Conservation (phyloP, 2,329 filamentous ascomycete species). For the Ilyonectria destructans region DNA sequence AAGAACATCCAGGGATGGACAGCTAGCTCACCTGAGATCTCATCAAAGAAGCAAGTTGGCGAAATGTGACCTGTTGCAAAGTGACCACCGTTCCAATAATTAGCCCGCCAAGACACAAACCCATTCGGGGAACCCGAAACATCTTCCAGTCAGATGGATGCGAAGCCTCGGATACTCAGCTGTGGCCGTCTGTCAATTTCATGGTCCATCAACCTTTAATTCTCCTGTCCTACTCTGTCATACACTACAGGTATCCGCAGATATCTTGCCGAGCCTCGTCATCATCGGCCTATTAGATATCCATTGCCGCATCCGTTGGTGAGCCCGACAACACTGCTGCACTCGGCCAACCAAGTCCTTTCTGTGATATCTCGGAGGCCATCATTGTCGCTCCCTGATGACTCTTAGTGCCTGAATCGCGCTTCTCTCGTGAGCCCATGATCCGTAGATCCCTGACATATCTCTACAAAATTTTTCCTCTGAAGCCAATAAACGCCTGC, state of each 20-base stretch:
- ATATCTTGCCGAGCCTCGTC: not conserved
- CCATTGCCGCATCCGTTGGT: not conserved
- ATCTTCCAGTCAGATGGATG: not conserved
- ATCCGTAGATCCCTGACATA: constrained; percentile 23
- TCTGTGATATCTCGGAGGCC: not conserved
- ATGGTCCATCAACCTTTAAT: not conserved
- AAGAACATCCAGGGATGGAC: not conserved
- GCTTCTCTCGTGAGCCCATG: constrained; percentile 11
- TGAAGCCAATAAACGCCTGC: constrained; percentile 34
- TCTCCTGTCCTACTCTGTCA: not conserved
- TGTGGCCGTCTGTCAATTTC: not conserved
- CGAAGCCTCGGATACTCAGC: not conserved
- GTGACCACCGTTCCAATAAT: not conserved
- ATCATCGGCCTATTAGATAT: not conserved
- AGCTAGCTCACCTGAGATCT: not conserved
- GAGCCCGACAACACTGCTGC: not conserved
- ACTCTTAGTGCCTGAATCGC: not conserved
- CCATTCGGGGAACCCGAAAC: not conserved
- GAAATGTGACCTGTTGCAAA: not conserved
- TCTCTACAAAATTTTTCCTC: constrained; percentile 28
- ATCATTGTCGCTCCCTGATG: not conserved
- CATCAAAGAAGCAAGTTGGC: not conserved
- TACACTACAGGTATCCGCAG: constrained; percentile 2
- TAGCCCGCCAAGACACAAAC: not conserved
- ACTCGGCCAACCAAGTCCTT: not conserved